Evolutionary conservation across 208 protist genomes (phyloP).

Genomic region (Acanthamoeba triangularis): DNA sequence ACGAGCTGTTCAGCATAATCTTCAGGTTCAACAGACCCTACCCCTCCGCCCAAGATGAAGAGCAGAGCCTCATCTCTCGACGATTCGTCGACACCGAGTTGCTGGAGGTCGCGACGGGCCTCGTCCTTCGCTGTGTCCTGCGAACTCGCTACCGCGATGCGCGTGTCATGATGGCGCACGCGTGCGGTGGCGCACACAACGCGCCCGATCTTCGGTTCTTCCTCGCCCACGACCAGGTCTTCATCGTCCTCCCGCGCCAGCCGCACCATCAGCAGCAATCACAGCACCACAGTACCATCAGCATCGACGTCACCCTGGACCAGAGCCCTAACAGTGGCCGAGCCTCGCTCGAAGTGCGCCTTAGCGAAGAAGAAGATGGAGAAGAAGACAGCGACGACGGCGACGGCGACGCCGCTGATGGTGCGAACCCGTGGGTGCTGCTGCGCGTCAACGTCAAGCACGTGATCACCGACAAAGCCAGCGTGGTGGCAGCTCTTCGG

Average conservation of each 20-base stretch:
- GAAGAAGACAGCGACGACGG: not conserved
- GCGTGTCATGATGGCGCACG: not conserved
- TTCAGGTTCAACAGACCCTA: slow-evolving; percentile 28
- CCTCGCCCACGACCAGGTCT: slow-evolving; percentile 18
- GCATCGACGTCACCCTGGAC: not conserved
- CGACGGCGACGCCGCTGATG: not conserved
- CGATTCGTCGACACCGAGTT: not conserved
- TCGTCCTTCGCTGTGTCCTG: slow-evolving; percentile 26
- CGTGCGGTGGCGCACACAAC: slow-evolving; percentile 61
- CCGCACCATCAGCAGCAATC: not conserved
- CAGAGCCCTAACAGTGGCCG: not conserved
- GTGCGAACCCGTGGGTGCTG: slow-evolving; percentile 36
- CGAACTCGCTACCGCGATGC: slow-evolving; percentile 26
- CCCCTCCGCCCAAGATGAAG: slow-evolving; percentile 2
- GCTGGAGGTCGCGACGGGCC: slow-evolving; percentile 5
- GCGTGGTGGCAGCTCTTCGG: slow-evolving; percentile 18
- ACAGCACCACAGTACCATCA: not conserved
- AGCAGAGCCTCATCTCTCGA: not conserved
- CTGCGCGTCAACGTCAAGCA: slow-evolving; percentile 63
- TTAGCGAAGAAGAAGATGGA: not conserved
- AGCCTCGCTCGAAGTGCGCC: not conserved
- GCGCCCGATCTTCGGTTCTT: slow-evolving; percentile 63
- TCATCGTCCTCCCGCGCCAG: slow-evolving; percentile 41
- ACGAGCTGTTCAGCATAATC: slow-evolving; percentile 65
- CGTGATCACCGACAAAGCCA: slow-evolving; percentile 47